Evolutionary conservation across 2,329 filamentous ascomycete species (phyloP), one percentile per base, ranked within the genome.

Genomic region (Fusarium napiforme): DNA sequence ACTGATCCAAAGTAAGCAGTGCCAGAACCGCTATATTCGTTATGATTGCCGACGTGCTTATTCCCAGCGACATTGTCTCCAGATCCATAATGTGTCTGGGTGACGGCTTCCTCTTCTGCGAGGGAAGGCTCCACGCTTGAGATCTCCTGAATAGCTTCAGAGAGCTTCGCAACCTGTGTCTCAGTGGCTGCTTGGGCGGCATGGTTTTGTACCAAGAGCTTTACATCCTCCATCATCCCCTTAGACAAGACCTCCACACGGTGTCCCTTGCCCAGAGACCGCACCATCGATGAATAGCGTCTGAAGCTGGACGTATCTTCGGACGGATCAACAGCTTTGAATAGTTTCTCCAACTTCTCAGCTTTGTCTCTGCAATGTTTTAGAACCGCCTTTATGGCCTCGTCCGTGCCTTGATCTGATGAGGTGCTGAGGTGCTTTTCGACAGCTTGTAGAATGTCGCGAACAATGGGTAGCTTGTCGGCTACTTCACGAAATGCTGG

Each of bases 381-480:
- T 9, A 59, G 18, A 19, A 59, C 18, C 16, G 15, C 9, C 19
- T 30, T 14, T 18, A 47, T 30, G 1, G 56, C 8, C 16, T 39
- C 9, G 6, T 28, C 8, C 2, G 30, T 4, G 0, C 11, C 21
- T 9, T 34, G 21, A 26, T 36, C 7, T 9, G 32, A 1, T 3
- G 16, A 21, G 2, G 2, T 19, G 5, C 28, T 18, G 4, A 49
- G 16, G 5, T 59, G 23, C 7, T 7, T 39, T 19, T 59, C 32
- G 5, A 30, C 32, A 10, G 42, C 3, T 6, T 30, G 23, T 0
- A 59, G 34, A 14, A 26, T 39, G 0, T 36, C 43, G 0, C 11
- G 42, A 14, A 59, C 56, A 7, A 59, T 34, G 1, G 56, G 42
- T 5, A 59, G 9, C 1, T 21, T 36, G 2, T 49, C 15, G 5